A percentile compares a stretch with the other conserved stretches of the same genome.
Evolutionary conservation across 1,284 basidiomycete genomes (phyloP).

Genomic region (Stygiomarasmius scandens): DNA sequence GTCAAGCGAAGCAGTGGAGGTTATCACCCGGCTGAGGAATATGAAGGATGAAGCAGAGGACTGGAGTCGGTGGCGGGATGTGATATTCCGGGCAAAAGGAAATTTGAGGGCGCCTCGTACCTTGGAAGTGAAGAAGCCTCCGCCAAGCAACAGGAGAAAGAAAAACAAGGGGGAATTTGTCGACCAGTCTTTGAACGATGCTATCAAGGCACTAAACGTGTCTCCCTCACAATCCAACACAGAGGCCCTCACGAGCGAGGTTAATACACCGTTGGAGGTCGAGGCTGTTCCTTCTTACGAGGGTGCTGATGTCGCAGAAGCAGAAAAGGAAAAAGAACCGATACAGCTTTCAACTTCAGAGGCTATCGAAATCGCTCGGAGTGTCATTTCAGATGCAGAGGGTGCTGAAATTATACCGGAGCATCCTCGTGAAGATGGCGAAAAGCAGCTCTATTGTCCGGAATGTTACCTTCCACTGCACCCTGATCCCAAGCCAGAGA

Average conservation of each 20-base stretch:
- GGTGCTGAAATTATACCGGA: slow-evolving; percentile 4
- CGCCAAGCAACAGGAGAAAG: slow-evolving; percentile 59
- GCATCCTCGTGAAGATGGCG: slow-evolving; percentile 27
- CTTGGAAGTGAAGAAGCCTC: slow-evolving; percentile 51
- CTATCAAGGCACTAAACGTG: background rate
- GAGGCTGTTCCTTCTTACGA: background rate
- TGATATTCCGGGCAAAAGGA: slow-evolving; percentile 76
- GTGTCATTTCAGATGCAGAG: slow-evolving; percentile 3
- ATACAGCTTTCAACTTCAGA: slow-evolving; percentile 22
- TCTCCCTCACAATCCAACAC: background rate
- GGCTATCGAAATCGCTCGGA: slow-evolving; percentile 20
- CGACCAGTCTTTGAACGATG: slow-evolving; percentile 27
- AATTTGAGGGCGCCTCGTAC: slow-evolving; percentile 49
- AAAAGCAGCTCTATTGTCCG: slow-evolving; percentile 65
- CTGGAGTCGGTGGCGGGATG: slow-evolving; percentile 88
- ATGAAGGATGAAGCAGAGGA: slow-evolving; percentile 94
- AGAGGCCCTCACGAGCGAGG: slow-evolving; percentile 3
- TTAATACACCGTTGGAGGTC: slow-evolving; percentile 13
- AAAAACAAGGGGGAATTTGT: slow-evolving; percentile 53
- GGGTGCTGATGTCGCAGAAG: background rate
- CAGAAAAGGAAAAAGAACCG: background rate
- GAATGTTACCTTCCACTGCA: slow-evolving; percentile 90
- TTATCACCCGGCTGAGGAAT: slow-evolving; percentile 84
- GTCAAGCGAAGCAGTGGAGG: slow-evolving; percentile 80
- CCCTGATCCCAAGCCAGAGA: slow-evolving; percentile 88